A percentile compares a stretch with the other conserved stretches of the same genome.
These are phyloP conservation scores for Drechslerella coelobrocha DNA, from an alignment of 2,329 filamentous ascomycete species.

Conservation along the genomic window DNA sequence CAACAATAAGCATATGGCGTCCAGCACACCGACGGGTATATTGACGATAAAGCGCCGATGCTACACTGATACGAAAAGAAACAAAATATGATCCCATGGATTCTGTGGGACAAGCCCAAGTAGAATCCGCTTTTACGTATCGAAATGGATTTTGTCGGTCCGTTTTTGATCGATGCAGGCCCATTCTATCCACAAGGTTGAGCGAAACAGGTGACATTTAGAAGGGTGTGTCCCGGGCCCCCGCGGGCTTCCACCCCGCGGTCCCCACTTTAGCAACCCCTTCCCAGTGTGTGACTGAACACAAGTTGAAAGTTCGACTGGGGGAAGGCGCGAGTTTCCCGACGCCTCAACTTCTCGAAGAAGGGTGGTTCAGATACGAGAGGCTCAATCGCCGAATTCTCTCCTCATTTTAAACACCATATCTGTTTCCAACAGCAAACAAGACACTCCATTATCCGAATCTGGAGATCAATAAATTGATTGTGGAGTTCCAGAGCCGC, in stretches of 20 bases:
- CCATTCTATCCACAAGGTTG: no score
- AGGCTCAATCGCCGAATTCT: conserved; percentile 40
- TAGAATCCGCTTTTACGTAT: no score
- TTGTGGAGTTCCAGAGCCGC: not conserved
- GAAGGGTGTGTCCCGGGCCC: conserved; percentile 19
- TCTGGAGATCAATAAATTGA: no score
- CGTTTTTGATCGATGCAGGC: no score
- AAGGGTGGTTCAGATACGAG: not conserved
- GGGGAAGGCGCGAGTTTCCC: conserved; percentile 21
- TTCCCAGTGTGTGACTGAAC: conserved; percentile 2
- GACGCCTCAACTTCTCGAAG: conserved; percentile 2
- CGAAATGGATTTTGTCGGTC: no score
- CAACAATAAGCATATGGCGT: no score
- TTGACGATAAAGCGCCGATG: no score
- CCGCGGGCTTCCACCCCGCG: conserved; percentile 5
- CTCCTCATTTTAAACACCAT: not conserved
- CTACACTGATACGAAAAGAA: no score
- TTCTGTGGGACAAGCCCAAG: no score
- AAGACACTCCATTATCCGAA: not conserved
- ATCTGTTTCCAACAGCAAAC: not conserved
- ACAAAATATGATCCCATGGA: no score
- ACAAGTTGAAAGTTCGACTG: conserved; percentile 42
- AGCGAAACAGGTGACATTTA: no score
- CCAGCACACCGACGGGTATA: no score
- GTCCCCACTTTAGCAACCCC: not conserved